These are phyloP conservation scores for Agastache rugosa DNA, from an alignment of 257 asterid species.

Conservation along the genomic window DNA sequence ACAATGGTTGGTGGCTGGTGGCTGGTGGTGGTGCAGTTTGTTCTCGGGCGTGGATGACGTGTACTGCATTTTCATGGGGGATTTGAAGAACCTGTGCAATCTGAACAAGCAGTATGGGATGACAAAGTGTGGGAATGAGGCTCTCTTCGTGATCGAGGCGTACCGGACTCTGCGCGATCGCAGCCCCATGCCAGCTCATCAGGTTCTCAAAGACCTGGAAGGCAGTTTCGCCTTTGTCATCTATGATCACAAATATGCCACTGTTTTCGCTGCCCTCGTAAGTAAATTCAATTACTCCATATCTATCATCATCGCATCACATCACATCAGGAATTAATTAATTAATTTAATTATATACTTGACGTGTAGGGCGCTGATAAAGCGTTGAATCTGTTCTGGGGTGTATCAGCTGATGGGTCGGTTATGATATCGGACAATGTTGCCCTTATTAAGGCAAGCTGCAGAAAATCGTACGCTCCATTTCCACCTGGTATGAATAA, in stretches of 20 bases:
- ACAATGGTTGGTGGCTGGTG: too few species aligned
- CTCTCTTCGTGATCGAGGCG: constrained; percentile 76
- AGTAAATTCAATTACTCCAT: too few species aligned
- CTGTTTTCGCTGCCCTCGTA: constrained; percentile 87
- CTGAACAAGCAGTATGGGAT: constrained; percentile 91
- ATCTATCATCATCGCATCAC: too few species aligned
- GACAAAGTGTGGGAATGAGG: constrained; percentile 74
- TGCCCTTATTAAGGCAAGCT: constrained; percentile 67
- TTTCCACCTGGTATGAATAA: constrained; percentile 78
- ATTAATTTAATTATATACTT: too few species aligned
- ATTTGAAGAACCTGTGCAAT: constrained; percentile 61
- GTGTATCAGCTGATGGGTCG: constrained; percentile 80
- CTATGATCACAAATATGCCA: constrained; percentile 76
- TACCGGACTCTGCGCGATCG: constrained; percentile 92
- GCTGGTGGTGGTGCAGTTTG: too few species aligned
- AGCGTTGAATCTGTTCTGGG: constrained; percentile 73
- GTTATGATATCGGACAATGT: constrained; percentile 85
- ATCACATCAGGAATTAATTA: too few species aligned
- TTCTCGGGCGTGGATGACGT: constrained; percentile 83
- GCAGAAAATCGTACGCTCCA: constrained; percentile 90
- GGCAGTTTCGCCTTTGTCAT: constrained; percentile 90
- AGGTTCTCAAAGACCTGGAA: constrained; percentile 83
- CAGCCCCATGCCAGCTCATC: constrained; percentile 94
- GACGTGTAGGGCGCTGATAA: constrained; percentile 82
- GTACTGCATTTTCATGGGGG: constrained; percentile 82